Conservation (phyloP, 495 filamentous ascomycete species). For the Astrocystis sublimbata region DNA sequence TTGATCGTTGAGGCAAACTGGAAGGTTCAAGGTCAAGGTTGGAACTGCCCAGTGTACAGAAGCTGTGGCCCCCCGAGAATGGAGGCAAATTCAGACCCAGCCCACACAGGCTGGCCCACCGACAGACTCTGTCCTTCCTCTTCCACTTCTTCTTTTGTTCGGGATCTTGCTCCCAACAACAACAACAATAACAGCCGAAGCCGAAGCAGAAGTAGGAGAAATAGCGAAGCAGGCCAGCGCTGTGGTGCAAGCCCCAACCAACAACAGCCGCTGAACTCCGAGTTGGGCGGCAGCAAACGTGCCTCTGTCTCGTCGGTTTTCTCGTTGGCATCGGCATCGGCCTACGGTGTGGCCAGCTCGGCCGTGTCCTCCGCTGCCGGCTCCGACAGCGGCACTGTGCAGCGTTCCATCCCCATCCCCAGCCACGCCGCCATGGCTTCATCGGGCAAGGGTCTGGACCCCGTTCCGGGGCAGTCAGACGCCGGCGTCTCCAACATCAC, state of each 20-base stretch:
- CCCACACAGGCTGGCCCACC: slow-evolving; percentile 13
- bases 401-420: slow-evolving; percentile 31
- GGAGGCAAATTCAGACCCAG: slow-evolving; percentile 15
- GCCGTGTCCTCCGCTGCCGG: slow-evolving; percentile 41
- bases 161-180: slow-evolving; percentile 29
- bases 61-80: slow-evolving; percentile 2
- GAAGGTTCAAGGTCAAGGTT: too few relatives aligned
- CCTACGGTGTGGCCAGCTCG: slow-evolving; percentile 48
- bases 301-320: slow-evolving; percentile 67
- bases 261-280: slow-evolving; percentile 41
- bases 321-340: slow-evolving; percentile 62
- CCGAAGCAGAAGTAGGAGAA: too few relatives aligned
- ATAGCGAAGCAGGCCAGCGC: too few relatives aligned
- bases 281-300: slow-evolving; percentile 56
- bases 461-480: slow-evolving; percentile 43
- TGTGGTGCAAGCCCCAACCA: slow-evolving; percentile 50
- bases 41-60: too few relatives aligned
- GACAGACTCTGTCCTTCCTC: too few relatives aligned
- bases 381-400: slow-evolving; percentile 35
- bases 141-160: slow-evolving; percentile 29
- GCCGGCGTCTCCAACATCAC: slow-evolving; percentile 55
- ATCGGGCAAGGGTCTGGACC: slow-evolving; percentile 37
- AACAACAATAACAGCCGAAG: too few relatives aligned
- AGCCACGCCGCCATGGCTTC: slow-evolving; percentile 44
- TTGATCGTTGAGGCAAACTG: too few relatives aligned